A percentile compares a stretch with the other conserved stretches of the same genome.
Conservation (phyloP, 1,284 basidiomycete genomes). For the Mycena sp. region DNA sequence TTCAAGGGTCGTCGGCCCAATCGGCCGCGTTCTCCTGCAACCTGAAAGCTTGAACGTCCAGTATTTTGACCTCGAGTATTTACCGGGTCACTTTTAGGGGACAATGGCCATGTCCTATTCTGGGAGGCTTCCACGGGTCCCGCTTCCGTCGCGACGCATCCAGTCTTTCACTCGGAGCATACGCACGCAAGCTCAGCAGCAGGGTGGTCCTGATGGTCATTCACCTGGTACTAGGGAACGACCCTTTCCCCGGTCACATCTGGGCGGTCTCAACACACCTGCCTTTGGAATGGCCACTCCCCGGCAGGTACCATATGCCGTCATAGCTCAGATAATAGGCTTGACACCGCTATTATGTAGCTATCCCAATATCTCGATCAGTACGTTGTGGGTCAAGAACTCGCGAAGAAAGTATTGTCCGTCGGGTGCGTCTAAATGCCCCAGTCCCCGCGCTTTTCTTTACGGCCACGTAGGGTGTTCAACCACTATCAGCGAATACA, state of each 20-base stretch:
- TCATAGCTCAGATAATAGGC: not conserved
- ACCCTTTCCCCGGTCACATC: conserved; percentile 35
- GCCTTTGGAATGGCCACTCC: conserved; percentile 70
- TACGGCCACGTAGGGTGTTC: conserved; percentile 71
- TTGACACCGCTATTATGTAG: conserved; percentile 48
- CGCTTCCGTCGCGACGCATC: not conserved
- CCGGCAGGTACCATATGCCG: conserved; percentile 62
- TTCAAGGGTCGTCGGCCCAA: too few species aligned
- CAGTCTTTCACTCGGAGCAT: conserved; percentile 39
- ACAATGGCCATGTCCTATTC: conserved; percentile 6
- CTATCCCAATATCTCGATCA: conserved; percentile 89
- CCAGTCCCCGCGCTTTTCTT: conserved; percentile 9
- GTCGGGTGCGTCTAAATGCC: conserved; percentile 74
- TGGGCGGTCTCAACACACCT: conserved; percentile 36
- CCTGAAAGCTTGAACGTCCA: too few species aligned
- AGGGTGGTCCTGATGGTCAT: conserved; percentile 12
- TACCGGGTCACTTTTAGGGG: not conserved
- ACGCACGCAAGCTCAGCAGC: conserved; percentile 47
- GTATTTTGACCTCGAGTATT: too few species aligned
- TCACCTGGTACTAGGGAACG: conserved; percentile 26
- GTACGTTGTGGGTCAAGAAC: conserved; percentile 93
- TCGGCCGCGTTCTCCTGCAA: not conserved
- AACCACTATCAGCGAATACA: conserved; percentile 90
- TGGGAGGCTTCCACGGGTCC: not conserved
- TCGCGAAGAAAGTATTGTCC: conserved; percentile 92